Evolutionary conservation across 495 filamentous ascomycete species (phyloP).

Genomic region (Penicillium canariense): DNA sequence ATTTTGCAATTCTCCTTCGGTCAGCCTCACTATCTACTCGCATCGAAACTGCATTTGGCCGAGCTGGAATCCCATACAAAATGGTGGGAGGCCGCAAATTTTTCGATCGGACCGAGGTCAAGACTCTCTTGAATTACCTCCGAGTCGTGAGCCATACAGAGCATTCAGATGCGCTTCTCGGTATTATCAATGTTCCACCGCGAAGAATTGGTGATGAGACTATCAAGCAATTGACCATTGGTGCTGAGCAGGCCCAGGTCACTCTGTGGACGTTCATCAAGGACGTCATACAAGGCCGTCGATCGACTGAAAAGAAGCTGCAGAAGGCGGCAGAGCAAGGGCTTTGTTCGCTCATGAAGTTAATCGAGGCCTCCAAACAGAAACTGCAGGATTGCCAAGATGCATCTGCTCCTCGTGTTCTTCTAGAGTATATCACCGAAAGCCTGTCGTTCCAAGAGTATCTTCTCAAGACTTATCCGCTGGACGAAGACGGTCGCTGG

Average conservation of each 20-base stretch:
- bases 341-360: conserved; percentile 56
- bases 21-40: conserved; percentile 80
- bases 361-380: conserved; percentile 60
- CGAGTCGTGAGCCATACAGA: conserved; percentile 80
- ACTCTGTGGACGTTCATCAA: conserved; percentile 74
- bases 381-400: conserved; percentile 53
- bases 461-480: conserved; percentile 63
- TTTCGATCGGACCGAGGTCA: conserved; percentile 91
- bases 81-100: conserved; percentile 95
- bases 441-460: conserved; percentile 72
- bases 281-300: conserved; percentile 67
- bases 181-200: conserved; percentile 82
- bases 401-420: conserved; percentile 57
- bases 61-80: conserved; percentile 81
- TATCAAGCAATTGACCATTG: conserved; percentile 69
- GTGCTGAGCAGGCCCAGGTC: conserved; percentile 61
- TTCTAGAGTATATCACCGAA: conserved; percentile 72
- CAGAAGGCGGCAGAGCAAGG: conserved; percentile 64
- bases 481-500: conserved; percentile 83
- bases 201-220: conserved; percentile 83
- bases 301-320: conserved; percentile 64
- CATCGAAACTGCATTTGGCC: conserved; percentile 81
- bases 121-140: conserved; percentile 84
- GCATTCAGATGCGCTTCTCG: conserved; percentile 82
- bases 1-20: conserved; percentile 83